phyloP scores from a whole-genome alignment of 2,329 filamentous ascomycete species.

The Exophiala phaeomuriformis region DNA sequence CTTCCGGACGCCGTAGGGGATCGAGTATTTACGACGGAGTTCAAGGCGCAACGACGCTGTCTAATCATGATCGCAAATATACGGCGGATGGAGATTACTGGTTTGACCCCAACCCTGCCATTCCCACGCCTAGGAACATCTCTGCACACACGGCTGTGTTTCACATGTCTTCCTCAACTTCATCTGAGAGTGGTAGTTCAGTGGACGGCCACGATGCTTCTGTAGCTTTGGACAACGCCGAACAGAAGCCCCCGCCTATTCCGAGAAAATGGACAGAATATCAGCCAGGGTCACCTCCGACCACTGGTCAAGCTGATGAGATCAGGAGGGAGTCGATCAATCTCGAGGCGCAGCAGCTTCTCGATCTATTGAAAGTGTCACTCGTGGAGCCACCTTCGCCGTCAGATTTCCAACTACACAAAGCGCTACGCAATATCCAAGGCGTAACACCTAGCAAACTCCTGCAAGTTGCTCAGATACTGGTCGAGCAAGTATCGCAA shows the following conservation, averaged over 20 bases:
- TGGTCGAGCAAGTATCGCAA: constrained; percentile 34
- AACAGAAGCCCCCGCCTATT: background rate
- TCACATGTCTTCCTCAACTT: constrained; percentile 8
- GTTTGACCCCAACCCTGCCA: constrained; percentile 17
- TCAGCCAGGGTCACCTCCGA: constrained; percentile 5
- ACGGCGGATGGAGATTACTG: constrained; percentile 27
- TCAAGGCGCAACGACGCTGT: background rate
- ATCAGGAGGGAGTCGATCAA: constrained; percentile 4
- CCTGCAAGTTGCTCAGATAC: constrained; percentile 17
- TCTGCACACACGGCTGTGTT: constrained; percentile 4
- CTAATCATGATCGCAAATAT: constrained; percentile 47
- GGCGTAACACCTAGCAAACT: constrained; percentile 1
- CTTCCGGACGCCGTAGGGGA: constrained; percentile 13
- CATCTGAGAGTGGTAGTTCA: constrained; percentile 13
- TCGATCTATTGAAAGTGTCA: constrained; percentile 8
- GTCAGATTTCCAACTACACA: background rate
- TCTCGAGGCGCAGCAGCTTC: constrained; percentile 13
- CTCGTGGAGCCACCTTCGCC: constrained; percentile 6
- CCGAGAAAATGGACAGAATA: constrained; percentile 18
- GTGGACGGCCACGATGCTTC: constrained; percentile 2
- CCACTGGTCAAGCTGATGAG: constrained; percentile 1
- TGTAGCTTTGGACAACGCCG: background rate
- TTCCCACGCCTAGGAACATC: background rate
- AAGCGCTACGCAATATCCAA: background rate
- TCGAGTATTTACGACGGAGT: constrained; percentile 23